Conservation (phyloP, 106 monocot genomes). For the Ottelia alismoides region DNA sequence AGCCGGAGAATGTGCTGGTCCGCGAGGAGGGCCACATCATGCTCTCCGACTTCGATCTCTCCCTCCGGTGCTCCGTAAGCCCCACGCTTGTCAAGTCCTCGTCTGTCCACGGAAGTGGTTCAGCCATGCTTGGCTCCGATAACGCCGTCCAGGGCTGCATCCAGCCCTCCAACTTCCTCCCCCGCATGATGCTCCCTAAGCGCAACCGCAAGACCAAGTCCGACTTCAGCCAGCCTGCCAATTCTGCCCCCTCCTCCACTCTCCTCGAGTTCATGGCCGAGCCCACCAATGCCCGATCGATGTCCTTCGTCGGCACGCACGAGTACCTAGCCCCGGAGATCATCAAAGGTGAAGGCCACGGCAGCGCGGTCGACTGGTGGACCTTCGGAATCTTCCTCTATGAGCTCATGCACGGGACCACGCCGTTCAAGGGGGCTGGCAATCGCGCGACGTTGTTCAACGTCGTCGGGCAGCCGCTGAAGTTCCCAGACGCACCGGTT, state of each 20-base stretch:
- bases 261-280: slow-evolving; percentile 11
- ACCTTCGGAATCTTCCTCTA: slow-evolving; percentile 6
- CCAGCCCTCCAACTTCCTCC: slow-evolving; percentile 1
- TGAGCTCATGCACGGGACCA: slow-evolving; percentile 4
- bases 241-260: background rate
- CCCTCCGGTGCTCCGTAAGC: slow-evolving; percentile 20
- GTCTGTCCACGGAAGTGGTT: background rate
- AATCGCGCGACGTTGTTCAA: slow-evolving; percentile 5
- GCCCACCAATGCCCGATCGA: slow-evolving; percentile 9
- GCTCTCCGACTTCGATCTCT: slow-evolving; percentile 93
- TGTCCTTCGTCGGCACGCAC: slow-evolving; percentile 11
- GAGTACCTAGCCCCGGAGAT: slow-evolving; percentile 15
- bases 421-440: slow-evolving; percentile 6
- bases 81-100: slow-evolving; percentile 10
- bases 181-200: slow-evolving; percentile 8
- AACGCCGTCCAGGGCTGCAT: background rate
- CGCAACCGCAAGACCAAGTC: slow-evolving; percentile 10
- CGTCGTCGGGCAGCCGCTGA: slow-evolving; percentile 6
- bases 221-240: slow-evolving; percentile 4
- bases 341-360: slow-evolving; percentile 11
- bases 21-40: slow-evolving; percentile 57
- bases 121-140: background rate
- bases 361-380: slow-evolving; percentile 14
- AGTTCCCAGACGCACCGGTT: background rate
- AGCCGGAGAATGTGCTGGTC: slow-evolving; percentile 13